Base-by-base conservation (phyloP, 83 land plant species). In the Picea engelmannii region DNA sequence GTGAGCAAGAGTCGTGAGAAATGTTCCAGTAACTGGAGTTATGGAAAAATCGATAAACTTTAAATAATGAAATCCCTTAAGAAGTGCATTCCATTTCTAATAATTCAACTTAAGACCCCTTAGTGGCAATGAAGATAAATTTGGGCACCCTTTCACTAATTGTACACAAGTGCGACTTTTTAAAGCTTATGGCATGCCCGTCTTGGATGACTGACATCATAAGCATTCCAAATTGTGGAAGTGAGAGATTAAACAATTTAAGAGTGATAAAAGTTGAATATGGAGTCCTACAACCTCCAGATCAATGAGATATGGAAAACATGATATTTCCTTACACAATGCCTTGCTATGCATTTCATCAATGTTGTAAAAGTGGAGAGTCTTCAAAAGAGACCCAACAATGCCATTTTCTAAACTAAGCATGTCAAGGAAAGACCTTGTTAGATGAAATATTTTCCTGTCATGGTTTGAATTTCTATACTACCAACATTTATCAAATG, bases 261-360 rank as follows among this genome's bases (percentile, higher is more conserved):
- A 71, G 20, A 81, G 82, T 68, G 81, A 85, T 85, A 81, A 82
- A 71, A 91, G 70, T 65, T 91, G 85, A 66, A 91, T 84, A 84
- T 89, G 85, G 31, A 95, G 92, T 82, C 94, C 96, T 79, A 95
- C 89, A 79, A 93, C 80, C 79, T 91, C 95, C 67, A 95, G 82
- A 80, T 95, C 96, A 82, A 86, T 78, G 61, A 95, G 88, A 82
- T 85, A 87, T n/a, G 89, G 91, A 79, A 96, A 95, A 10, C 89
- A 85, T 47, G 87, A 79, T 70, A 95, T 58, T 55, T 94, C 96
- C 24, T 35, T 74, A 84, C 87, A 87, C 70, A 95, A 85, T 66
- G 87, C 78, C 31, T 87, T 35, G 78, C 67, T 87, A 64, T 95
- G 94, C 89, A 95, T 86, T 78, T 87, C 86, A 31, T 91, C 93